Evolutionary conservation across 2,329 filamentous ascomycete genomes (phyloP), one percentile per base, ranked within the genome.

Genomic region (Cadophora luteo-olivacea): DNA sequence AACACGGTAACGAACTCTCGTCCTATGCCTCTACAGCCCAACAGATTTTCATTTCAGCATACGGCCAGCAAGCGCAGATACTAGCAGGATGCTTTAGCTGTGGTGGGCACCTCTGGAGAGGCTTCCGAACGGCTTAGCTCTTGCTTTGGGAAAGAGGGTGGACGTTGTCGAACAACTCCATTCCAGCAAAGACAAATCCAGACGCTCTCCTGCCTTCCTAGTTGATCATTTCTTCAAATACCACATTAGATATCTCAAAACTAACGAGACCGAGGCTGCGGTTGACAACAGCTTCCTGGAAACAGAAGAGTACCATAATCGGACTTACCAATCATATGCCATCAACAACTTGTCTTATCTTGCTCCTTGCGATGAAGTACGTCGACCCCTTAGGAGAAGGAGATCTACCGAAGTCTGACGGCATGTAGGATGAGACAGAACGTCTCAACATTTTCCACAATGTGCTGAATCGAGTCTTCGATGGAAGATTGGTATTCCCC

Each of bases 321-420:
- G 91, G 76, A 83, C 85, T 58, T 93, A 88, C 77, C 91, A 93
- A 72, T 84, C 85, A 75, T 89, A 90, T 80, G 85, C 91, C 24
- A 78, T 93, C 64, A 84, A 89, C 36, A 87, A 90, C 72, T 83
- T 82, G 45, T 85, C 87, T 70, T 92, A 91, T 77, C 90, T 91
- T 73, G 86, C 83, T 57, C 91, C 91, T 9, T 83, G 91, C 67
- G 91, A 93, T 76, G 90, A 92, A 83, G 91, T 92, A 83, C 74
- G 38, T 67, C 25, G 45, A 63, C 65, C 64, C 29, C 58, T 41
- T 60, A 48, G 11, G 6, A 11, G 14, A 62, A 41, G 19, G 32
- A 19, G n/a, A 22, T 29, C 19, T 62, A 33, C 19, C 65, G 19
- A 16, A 61, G 58, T 11, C 32, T 68, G 12, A 60, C 55, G 24